These are phyloP conservation scores for Alternaria burnsii DNA, from an alignment of 2,329 filamentous ascomycete genomes.

Conservation along the genomic window DNA sequence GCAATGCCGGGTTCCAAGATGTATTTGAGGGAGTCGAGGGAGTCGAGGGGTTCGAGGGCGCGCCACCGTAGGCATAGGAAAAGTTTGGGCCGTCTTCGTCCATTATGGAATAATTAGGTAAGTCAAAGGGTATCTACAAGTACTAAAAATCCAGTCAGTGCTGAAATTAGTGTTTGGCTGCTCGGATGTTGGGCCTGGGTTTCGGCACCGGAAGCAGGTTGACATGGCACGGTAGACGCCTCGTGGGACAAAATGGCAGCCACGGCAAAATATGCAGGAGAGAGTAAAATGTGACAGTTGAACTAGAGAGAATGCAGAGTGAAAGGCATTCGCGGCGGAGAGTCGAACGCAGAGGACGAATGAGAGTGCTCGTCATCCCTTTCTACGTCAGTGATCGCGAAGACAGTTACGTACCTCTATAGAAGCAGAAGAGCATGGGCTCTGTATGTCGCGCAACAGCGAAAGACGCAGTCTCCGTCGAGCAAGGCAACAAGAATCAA, in stretches of 20 bases:
- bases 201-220: conserved; percentile 18
- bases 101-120: conserved; percentile 44
- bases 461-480: conserved; percentile 10
- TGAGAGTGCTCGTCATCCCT: conserved; percentile 30
- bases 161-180: conserved; percentile 11
- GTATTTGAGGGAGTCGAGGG: conserved; percentile 45
- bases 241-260: conserved; percentile 8
- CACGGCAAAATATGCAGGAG: not conserved
- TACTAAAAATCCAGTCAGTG: conserved; percentile 40
- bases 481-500: conserved; percentile 27
- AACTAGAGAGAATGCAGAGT: not conserved
- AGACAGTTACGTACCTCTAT: conserved; percentile 44
- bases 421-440: conserved; percentile 36
- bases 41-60: conserved; percentile 25
- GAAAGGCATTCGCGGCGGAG: conserved; percentile 8
- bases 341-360: conserved; percentile 10
- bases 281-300: not conserved
- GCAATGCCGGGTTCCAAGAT: conserved; percentile 66
- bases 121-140: conserved; percentile 47
- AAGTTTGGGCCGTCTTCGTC: conserved; percentile 52
- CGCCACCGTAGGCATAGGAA: conserved; percentile 49
- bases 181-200: conserved; percentile 15
- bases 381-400: conserved; percentile 22
- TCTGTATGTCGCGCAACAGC: conserved; percentile 15
- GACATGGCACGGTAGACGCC: conserved; percentile 4